These are phyloP conservation scores for Penicillium egyptiacum DNA, from an alignment of 495 filamentous ascomycete species.

Conservation along the genomic window DNA sequence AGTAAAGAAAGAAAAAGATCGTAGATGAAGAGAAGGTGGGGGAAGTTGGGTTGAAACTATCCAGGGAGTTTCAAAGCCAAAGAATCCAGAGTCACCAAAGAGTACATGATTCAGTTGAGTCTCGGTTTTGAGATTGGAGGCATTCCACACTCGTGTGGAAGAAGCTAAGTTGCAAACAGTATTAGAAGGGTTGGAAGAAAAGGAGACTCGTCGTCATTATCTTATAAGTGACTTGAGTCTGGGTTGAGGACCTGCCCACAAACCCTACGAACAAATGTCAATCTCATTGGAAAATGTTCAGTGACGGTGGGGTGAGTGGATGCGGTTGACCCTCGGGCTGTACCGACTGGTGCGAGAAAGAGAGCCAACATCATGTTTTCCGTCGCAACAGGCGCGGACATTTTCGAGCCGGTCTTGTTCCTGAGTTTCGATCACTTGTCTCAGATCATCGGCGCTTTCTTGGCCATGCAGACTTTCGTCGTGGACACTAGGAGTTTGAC, in stretches of 20 bases:
- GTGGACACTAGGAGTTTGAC: conserved; percentile 57
- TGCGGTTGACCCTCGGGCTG: conserved; percentile 44
- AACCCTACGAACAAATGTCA: conserved; percentile 28
- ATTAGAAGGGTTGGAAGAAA: conserved; percentile 24
- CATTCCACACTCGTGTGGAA: conserved; percentile 5
- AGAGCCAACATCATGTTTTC: conserved; percentile 61
- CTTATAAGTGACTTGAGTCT: conserved; percentile 21
- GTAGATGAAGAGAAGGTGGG: conserved; percentile 17
- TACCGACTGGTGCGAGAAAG: conserved; percentile 47
- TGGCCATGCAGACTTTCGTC: conserved; percentile 64
- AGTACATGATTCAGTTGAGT: neutral
- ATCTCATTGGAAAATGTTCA: conserved; percentile 18
- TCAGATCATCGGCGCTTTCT: conserved; percentile 78
- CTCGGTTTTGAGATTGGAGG: neutral
- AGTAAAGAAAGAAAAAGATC: conserved; percentile 21
- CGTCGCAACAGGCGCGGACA: conserved; percentile 95
- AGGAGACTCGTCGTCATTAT: conserved; percentile 38
- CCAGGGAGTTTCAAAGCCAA: neutral
- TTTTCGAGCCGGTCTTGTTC: conserved; percentile 85
- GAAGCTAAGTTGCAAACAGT: neutral
- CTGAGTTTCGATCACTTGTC: conserved; percentile 70
- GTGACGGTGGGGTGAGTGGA: conserved; percentile 38
- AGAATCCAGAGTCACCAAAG: conserved; percentile 9
- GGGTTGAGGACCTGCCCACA: conserved; percentile 34
- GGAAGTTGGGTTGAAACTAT: conserved; percentile 5